A percentile compares a stretch with the other conserved stretches of the same genome.
Evolutionary conservation across 768 basidiomycete species (phyloP).

Genomic region (Hericium alpestre): DNA sequence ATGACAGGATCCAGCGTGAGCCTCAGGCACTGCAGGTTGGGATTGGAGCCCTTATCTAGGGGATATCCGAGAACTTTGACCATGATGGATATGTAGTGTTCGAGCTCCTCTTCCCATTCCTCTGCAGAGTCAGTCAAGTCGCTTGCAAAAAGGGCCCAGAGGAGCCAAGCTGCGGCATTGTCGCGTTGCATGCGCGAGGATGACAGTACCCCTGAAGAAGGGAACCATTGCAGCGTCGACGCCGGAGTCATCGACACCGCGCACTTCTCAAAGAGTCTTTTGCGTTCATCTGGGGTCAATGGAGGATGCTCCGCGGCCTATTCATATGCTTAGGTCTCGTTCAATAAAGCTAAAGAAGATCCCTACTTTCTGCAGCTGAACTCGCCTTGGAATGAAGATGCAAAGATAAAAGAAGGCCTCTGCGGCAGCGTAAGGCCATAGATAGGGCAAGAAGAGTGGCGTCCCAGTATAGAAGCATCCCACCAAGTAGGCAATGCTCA

Average conservation of each 20-base stretch:
- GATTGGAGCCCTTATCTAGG: slow-evolving; percentile 32
- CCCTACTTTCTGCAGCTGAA: slow-evolving; percentile 39
- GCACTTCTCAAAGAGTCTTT: slow-evolving; percentile 39
- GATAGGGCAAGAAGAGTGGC: slow-evolving; percentile 21
- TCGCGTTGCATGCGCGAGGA: slow-evolving; percentile 26
- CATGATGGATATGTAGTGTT: slow-evolving; percentile 31
- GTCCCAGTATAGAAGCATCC: slow-evolving; percentile 15
- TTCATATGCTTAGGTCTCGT: slow-evolving; percentile 18
- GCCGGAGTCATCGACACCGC: slow-evolving; percentile 13
- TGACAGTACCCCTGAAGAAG: slow-evolving; percentile 14
- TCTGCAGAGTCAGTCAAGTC: slow-evolving; percentile 20
- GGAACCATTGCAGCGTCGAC: slow-evolving; percentile 45
- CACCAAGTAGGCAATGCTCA: slow-evolving; percentile 31
- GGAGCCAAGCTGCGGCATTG: slow-evolving; percentile 51
- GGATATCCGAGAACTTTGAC: slow-evolving; percentile 31
- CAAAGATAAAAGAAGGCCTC: slow-evolving; percentile 41
- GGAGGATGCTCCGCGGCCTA: slow-evolving; percentile 27
- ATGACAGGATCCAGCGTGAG: slow-evolving; percentile 47
- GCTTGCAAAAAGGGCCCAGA: slow-evolving; percentile 51
- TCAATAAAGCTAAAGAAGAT: not conserved
- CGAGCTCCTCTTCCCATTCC: slow-evolving; percentile 42
- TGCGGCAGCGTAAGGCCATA: slow-evolving; percentile 24
- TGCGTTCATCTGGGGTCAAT: slow-evolving; percentile 31
- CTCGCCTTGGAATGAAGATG: slow-evolving; percentile 38
- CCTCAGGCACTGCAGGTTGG: slow-evolving; percentile 34